Conservation (phyloP, 352 stramenopile genomes). For the Phytophthora ohioensis region DNA sequence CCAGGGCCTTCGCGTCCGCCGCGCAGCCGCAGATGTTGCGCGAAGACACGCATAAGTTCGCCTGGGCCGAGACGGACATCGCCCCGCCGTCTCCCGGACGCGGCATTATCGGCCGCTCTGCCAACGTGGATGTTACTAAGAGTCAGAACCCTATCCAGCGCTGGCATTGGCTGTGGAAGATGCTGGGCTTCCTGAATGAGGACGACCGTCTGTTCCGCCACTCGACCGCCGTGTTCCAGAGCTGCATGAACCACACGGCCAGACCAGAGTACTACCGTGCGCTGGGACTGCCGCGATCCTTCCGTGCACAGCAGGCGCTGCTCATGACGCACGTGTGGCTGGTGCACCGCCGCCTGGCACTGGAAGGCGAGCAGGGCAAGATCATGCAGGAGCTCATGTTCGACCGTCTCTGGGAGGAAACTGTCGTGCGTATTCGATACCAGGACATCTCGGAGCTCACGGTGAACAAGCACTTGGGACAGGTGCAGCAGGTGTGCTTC, state of each 20-base stretch:
- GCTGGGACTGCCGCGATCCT: slow-evolving; percentile 79
- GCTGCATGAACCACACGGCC: slow-evolving; percentile 85
- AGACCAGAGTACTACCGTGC: slow-evolving; percentile 77
- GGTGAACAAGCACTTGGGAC: slow-evolving; percentile 96
- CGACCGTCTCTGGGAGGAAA: slow-evolving; percentile 97
- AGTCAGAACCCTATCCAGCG: slow-evolving; percentile 64
- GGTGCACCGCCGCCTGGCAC: slow-evolving; percentile 93
- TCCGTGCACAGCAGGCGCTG: slow-evolving; percentile 93
- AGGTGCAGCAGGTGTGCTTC: slow-evolving; percentile 97
- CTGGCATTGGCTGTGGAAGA: slow-evolving; percentile 85
- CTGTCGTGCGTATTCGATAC: slow-evolving; percentile 92
- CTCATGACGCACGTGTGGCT: slow-evolving; percentile 97
- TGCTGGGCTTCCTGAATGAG: slow-evolving; percentile 90
- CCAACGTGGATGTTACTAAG: slow-evolving; percentile 87
- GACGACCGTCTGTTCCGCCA: slow-evolving; percentile 80
- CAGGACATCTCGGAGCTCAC: slow-evolving; percentile 95
- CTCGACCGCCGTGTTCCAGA: slow-evolving; percentile 83
- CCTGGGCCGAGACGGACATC: slow-evolving; percentile 82
- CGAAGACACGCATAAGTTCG: slow-evolving; percentile 51
- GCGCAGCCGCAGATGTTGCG: slow-evolving; percentile 9
- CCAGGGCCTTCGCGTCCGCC: slow-evolving; percentile 20
- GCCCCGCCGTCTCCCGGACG: slow-evolving; percentile 80
- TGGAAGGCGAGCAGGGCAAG: slow-evolving; percentile 80
- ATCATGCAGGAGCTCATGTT: slow-evolving; percentile 96
- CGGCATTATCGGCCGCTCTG: slow-evolving; percentile 71